phyloP scores from a whole-genome alignment of 2,329 filamentous ascomycete species.

The Blumeriella jaapii region DNA sequence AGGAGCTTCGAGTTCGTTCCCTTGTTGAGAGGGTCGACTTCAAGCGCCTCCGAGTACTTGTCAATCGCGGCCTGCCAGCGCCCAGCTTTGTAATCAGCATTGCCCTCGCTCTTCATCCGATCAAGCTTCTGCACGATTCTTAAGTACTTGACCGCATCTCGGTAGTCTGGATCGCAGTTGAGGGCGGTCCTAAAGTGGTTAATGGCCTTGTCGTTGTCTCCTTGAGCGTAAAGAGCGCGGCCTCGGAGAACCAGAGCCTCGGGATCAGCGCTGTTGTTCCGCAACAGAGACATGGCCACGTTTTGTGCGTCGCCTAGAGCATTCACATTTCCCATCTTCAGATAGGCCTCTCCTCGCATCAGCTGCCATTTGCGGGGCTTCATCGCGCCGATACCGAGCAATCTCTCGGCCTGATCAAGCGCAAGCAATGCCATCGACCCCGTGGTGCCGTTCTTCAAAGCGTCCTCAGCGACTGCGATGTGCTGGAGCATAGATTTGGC shows the following conservation, averaged over 20 bases:
- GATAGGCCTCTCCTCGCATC: constrained; percentile 80
- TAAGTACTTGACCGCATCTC: constrained; percentile 77
- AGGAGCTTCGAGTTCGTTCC: constrained; percentile 90
- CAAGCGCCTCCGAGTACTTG: constrained; percentile 72
- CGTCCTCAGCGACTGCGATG: constrained; percentile 67
- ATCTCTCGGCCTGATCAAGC: constrained; percentile 77
- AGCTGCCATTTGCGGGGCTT: constrained; percentile 90
- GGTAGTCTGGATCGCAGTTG: constrained; percentile 83
- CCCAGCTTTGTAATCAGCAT: constrained; percentile 76
- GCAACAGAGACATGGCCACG: constrained; percentile 76
- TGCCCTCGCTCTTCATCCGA: constrained; percentile 88
- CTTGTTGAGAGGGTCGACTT: constrained; percentile 78
- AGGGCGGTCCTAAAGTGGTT: constrained; percentile 86
- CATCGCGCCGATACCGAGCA: constrained; percentile 61
- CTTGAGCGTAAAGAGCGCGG: constrained; percentile 76
- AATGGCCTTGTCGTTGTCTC: constrained; percentile 89
- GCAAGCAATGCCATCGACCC: constrained; percentile 89
- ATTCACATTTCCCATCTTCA: constrained; percentile 87
- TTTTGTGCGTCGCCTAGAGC: constrained; percentile 85
- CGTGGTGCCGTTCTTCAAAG: constrained; percentile 60
- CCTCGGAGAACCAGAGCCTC: constrained; percentile 87
- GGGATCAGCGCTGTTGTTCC: constrained; percentile 80
- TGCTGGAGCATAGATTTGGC: constrained; percentile 78
- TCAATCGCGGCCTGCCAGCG: constrained; percentile 71
- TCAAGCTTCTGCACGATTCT: constrained; percentile 86